phyloP scores from a whole-genome alignment of 345 rosid species.

The Salix exigua region DNA sequence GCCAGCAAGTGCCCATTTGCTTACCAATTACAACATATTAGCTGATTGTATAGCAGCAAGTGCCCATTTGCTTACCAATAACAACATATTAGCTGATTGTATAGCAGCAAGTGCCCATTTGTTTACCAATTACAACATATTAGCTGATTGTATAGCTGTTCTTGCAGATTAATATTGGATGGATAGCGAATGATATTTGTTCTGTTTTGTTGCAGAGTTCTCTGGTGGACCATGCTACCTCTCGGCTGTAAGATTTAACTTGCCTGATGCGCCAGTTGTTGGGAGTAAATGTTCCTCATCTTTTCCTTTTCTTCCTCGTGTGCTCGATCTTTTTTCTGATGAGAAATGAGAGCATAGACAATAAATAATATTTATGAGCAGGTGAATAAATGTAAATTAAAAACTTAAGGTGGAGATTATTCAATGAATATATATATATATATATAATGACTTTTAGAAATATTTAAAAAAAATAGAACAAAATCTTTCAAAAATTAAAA shows the following conservation, averaged over 20 bases:
- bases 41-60: too few relatives aligned
- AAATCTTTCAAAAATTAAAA: too few relatives aligned
- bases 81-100: too few relatives aligned
- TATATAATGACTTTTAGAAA: too few relatives aligned
- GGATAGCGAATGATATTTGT: background rate
- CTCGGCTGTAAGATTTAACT: conserved; percentile 27
- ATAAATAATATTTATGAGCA: background rate
- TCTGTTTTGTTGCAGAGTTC: conserved; percentile 52
- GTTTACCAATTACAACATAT: too few relatives aligned
- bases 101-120: background rate
- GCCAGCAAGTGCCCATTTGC: too few relatives aligned
- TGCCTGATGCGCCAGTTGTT: background rate
- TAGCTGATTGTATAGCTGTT: background rate
- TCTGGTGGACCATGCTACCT: conserved; percentile 26
- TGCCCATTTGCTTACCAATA: too few relatives aligned
- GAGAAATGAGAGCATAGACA: background rate
- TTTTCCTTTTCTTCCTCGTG: background rate
- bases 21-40: too few relatives aligned
- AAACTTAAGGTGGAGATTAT: background rate
- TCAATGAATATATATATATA: too few relatives aligned
- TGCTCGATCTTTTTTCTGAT: background rate
- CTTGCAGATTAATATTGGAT: background rate
- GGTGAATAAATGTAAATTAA: background rate
- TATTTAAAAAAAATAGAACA: too few relatives aligned
- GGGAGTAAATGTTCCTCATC: background rate